Evolutionary conservation across 352 stramenopile species (phyloP).

Genomic region (Lagenidium giganteum): DNA sequence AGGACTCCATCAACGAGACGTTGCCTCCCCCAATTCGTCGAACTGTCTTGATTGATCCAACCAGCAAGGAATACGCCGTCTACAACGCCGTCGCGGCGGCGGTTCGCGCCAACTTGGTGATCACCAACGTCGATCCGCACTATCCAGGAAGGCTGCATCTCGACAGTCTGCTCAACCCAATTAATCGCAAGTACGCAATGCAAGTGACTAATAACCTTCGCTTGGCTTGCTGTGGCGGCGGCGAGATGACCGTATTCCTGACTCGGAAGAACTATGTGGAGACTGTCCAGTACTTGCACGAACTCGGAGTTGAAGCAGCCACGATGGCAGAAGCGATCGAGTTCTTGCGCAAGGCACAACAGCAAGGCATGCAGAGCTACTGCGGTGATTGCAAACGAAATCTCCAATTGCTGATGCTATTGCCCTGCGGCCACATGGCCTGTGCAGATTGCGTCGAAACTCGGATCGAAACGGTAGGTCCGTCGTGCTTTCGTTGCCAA

Average conservation of each 20-base stretch:
- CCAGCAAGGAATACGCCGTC: slow-evolving; percentile 52
- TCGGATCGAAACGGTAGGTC: slow-evolving; percentile 38
- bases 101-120: slow-evolving; percentile 66
- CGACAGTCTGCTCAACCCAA: slow-evolving; percentile 75
- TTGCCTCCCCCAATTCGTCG: slow-evolving; percentile 34
- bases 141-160: slow-evolving; percentile 46
- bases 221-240: slow-evolving; percentile 46
- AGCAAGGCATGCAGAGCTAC: slow-evolving; percentile 32
- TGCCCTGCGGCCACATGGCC: slow-evolving; percentile 89
- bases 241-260: slow-evolving; percentile 36
- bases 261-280: slow-evolving; percentile 36
- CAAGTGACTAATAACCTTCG: slow-evolving; percentile 60
- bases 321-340: slow-evolving; percentile 29
- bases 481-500: slow-evolving; percentile 48
- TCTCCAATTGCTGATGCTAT: slow-evolving; percentile 86
- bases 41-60: slow-evolving; percentile 58
- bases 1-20: slow-evolving; percentile 79
- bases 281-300: slow-evolving; percentile 48
- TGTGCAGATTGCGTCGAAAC: slow-evolving; percentile 92
- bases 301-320: slow-evolving; percentile 33
- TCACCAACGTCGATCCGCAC: slow-evolving; percentile 70
- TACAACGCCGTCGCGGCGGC: slow-evolving; percentile 69
- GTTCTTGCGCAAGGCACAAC: slow-evolving; percentile 51
- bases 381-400: slow-evolving; percentile 84
- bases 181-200: slow-evolving; percentile 54